phyloP scores from a whole-genome alignment of 2,329 filamentous ascomycete species.

The Stagonosporopsis tanaceti region DNA sequence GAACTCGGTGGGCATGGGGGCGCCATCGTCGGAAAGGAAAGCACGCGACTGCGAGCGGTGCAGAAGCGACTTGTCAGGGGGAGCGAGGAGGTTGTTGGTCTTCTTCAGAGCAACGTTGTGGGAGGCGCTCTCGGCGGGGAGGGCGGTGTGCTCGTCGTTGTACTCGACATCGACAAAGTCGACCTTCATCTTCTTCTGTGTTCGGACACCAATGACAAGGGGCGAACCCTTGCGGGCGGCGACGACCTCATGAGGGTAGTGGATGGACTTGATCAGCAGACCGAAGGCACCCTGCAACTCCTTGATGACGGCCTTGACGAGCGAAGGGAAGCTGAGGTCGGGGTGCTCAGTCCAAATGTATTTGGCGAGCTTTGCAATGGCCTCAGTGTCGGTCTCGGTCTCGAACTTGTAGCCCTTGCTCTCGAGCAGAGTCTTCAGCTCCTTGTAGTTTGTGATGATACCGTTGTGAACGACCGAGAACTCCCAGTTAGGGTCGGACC shows the following conservation, averaged over 20 bases:
- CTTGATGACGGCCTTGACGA: slow-evolving; percentile 97
- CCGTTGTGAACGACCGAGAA: slow-evolving; percentile 99
- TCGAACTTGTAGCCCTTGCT: slow-evolving; percentile 98
- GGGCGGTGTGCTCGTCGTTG: slow-evolving; percentile 77
- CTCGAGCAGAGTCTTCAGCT: slow-evolving; percentile 90
- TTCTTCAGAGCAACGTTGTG: slow-evolving; percentile 98
- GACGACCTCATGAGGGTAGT: slow-evolving; percentile 97
- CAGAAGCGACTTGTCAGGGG: slow-evolving; percentile 95
- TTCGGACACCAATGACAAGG: slow-evolving; percentile 95
- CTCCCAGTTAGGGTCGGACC: slow-evolving; percentile 94
- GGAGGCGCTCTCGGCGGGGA: slow-evolving; percentile 91
- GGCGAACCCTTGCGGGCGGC: slow-evolving; percentile 98
- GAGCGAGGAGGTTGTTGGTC: slow-evolving; percentile 70
- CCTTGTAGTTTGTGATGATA: slow-evolving; percentile 99
- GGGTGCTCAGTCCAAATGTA: slow-evolving; percentile 97
- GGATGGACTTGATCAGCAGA: slow-evolving; percentile 95
- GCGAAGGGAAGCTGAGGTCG: slow-evolving; percentile 91
- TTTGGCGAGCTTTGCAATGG: slow-evolving; percentile 98
- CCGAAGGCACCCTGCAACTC: slow-evolving; percentile 98
- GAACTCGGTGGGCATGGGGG: slow-evolving; percentile 98
- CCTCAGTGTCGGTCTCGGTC: slow-evolving; percentile 99
- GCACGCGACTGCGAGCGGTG: slow-evolving; percentile 98
- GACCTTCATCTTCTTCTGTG: slow-evolving; percentile 99
- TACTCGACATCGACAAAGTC: slow-evolving; percentile 99
- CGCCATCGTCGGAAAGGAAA: slow-evolving; percentile 98